Evolutionary conservation across 73 alveolate species (phyloP), one percentile per base, ranked within the genome.

Genomic region (Paramecium sonneborni): DNA sequence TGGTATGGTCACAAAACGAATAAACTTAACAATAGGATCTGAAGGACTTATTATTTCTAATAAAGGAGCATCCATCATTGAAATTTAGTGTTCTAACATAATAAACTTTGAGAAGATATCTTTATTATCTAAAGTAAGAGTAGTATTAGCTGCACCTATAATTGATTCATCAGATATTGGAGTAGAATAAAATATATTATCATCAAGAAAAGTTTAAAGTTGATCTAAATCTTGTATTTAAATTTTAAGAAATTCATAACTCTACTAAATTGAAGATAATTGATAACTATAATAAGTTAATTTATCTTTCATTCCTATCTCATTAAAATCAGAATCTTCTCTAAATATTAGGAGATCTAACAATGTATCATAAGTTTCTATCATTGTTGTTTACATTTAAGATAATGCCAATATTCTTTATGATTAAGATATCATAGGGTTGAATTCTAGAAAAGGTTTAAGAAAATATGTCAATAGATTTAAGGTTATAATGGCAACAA

Each of bases 301-400:
- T 72, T 72, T 18, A 15, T 38, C 57, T 72, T 58, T 6, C 55
- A 72, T 35, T 14, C 57, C 57, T 6, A 72, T 28, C 0, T 34
- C 32, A 34, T 34, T 72, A 35, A 35, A 32, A 72, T 72, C 86
- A n/a, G 86, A 11, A 32, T 30, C 44, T 11, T 72, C 44, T 44
- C 24, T 6, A 79, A 5, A 79, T 79, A 79, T 41, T 18, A 79
- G 56, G 9, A 79, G 26, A 79, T 79, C 90, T 24, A 79, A 79
- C 3, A 79, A 21, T 0, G 90, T 79, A 79, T 79, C 90, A 79
- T 79, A 79, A 10, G 90, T 41, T 79, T 79, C 90, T 11, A 79
- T 79, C 21, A 79, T 38, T 2, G 44, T 30, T 10, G 74, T 79
- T 23, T 79, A 21, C 90, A 79, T 79, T 46, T 79, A 46, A 0